Conservation (phyloP, 148 eudicot genomes). For the Rhododendron henanense region DNA sequence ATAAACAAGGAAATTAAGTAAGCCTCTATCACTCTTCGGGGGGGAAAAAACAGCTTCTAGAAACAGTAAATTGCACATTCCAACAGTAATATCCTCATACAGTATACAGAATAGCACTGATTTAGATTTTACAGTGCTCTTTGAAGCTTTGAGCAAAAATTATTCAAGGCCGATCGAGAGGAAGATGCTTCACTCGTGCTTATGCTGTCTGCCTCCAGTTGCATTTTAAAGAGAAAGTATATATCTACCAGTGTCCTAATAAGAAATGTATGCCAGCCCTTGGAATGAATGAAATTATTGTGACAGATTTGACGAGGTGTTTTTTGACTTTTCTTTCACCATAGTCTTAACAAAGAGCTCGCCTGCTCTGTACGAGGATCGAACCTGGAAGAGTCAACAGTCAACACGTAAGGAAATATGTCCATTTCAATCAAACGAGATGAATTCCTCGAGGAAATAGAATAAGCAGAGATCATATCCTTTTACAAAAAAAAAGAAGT, state of each 20-base stretch:
- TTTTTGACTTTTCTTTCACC: conserved; percentile 41
- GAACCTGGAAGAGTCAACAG: conserved; percentile 18
- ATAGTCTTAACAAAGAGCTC: conserved; percentile 56
- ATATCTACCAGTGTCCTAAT: neutral
- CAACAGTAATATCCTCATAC: neutral
- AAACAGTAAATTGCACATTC: neutral
- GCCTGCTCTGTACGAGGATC: conserved; percentile 56
- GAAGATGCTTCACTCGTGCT: neutral
- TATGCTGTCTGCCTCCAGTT: neutral
- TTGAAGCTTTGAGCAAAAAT: neutral
- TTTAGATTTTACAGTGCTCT: neutral
- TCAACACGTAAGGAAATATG: neutral
- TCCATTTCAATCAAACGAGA: neutral
- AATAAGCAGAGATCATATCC: neutral
- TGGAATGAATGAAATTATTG: neutral
- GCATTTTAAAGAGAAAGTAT: neutral
- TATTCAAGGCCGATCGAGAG: neutral
- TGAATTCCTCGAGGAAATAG: neutral
- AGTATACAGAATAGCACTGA: neutral
- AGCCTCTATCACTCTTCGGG: neutral
- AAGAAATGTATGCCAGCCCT: neutral
- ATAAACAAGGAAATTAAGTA: neutral
- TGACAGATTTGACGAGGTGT: neutral
- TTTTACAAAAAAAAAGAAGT: neutral
- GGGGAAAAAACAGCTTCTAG: neutral